Evolutionary conservation across 2,329 filamentous ascomycete genomes (phyloP).

Genomic region (Epichloe sp.): DNA sequence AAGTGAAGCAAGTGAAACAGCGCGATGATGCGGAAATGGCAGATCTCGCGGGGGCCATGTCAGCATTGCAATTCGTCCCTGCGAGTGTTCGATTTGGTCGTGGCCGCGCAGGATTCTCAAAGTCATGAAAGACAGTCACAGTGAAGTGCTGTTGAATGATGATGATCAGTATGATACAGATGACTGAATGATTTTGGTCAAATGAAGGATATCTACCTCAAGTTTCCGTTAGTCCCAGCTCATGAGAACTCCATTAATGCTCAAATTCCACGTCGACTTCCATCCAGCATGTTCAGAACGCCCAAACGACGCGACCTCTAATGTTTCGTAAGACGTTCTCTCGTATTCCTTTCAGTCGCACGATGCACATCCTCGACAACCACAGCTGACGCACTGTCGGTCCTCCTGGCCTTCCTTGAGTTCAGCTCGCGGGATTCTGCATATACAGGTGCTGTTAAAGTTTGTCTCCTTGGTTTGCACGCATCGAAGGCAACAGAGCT

Average conservation of each 20-base stretch:
- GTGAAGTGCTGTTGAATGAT: slow-evolving; percentile 11
- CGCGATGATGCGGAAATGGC: slow-evolving; percentile 43
- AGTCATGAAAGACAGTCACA: slow-evolving; percentile 20
- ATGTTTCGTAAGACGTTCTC: background rate
- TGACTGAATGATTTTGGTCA: slow-evolving; percentile 15
- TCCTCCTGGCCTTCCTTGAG: slow-evolving; percentile 73
- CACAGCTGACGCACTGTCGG: slow-evolving; percentile 89
- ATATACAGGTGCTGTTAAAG: slow-evolving; percentile 95
- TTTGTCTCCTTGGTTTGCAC: slow-evolving; percentile 99
- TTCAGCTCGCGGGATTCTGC: slow-evolving; percentile 78
- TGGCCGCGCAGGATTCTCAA: slow-evolving; percentile 40
- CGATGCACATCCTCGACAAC: slow-evolving; percentile 81
- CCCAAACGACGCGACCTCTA: slow-evolving; percentile 7
- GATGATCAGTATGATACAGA: slow-evolving; percentile 21
- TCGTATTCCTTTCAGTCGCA: slow-evolving; percentile 46
- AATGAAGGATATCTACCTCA: slow-evolving; percentile 25
- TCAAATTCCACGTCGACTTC: background rate
- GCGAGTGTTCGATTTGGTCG: slow-evolving; percentile 52
- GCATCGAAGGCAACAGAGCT: slow-evolving; percentile 89
- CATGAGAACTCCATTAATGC: background rate
- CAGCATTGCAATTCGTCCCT: slow-evolving; percentile 57
- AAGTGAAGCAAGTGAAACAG: slow-evolving; percentile 9
- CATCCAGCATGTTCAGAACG: slow-evolving; percentile 3
- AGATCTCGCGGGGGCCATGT: slow-evolving; percentile 54
- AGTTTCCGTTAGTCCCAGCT: slow-evolving; percentile 4